These are phyloP conservation scores for Geoglossum cookeanum DNA, from an alignment of 2,329 filamentous ascomycete species.

Conservation along the genomic window DNA sequence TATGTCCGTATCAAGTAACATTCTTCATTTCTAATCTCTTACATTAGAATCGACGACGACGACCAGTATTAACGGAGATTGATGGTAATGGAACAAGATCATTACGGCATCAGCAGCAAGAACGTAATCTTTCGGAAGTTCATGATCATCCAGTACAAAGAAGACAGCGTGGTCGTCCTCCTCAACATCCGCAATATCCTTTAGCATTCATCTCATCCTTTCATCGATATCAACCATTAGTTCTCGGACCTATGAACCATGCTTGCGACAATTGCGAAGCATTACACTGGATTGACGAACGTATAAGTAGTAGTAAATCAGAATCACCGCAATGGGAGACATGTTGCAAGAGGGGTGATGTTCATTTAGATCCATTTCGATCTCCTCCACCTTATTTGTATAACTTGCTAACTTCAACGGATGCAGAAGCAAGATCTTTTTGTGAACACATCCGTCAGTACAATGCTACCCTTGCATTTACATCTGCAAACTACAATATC, in stretches of 20 bases:
- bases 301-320: not conserved
- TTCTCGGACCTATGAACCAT: not conserved
- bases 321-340: not conserved
- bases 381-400: not conserved
- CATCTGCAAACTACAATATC: not conserved
- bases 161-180: not conserved
- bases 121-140: too few relatives aligned
- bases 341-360: slow-evolving; percentile 2
- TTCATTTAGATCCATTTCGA: not conserved
- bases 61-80: not conserved
- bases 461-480: not conserved
- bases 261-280: not conserved
- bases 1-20: too few relatives aligned
- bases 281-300: not conserved
- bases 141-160: too few relatives aligned
- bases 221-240: not conserved
- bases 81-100: not conserved
- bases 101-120: too few relatives aligned
- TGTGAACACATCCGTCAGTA: slow-evolving; percentile 1
- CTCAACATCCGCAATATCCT: too few relatives aligned
- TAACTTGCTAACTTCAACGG: not conserved
- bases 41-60: not conserved
- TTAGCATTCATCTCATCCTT: not conserved
- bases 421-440: not conserved
- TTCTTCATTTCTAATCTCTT: too few relatives aligned